Conservation (phyloP, 495 filamentous ascomycete species). For the Penicillium pancosmium region DNA sequence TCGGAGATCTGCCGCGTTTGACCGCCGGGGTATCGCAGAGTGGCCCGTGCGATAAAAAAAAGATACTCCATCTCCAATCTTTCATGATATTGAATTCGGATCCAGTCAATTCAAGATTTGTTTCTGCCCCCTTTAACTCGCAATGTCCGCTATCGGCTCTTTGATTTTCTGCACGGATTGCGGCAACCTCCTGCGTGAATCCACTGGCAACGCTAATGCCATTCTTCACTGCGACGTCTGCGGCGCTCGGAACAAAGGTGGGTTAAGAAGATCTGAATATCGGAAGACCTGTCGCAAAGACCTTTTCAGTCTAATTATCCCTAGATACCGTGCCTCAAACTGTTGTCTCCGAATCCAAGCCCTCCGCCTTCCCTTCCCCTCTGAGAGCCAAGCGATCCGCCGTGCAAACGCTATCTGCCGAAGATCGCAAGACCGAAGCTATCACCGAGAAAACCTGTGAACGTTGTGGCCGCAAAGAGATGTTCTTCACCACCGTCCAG, state of each 20-base stretch:
- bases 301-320: neutral
- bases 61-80: slow-evolving; percentile 5
- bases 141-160: slow-evolving; percentile 85
- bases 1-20: slow-evolving; percentile 28
- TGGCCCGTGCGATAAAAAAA: slow-evolving; percentile 42
- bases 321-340: slow-evolving; percentile 80
- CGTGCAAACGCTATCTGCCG: slow-evolving; percentile 77
- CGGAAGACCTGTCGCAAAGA: neutral
- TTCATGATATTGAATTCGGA: neutral
- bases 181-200: slow-evolving; percentile 83
- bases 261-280: neutral
- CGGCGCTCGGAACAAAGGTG: slow-evolving; percentile 80
- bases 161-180: slow-evolving; percentile 93
- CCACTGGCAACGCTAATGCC: slow-evolving; percentile 71
- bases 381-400: slow-evolving; percentile 83
- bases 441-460: slow-evolving; percentile 72
- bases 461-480: slow-evolving; percentile 78
- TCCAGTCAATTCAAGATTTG: too few relatives aligned
- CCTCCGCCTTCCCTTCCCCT: slow-evolving; percentile 83
- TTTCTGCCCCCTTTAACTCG: neutral
- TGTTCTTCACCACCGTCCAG: slow-evolving; percentile 84
- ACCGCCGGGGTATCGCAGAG: slow-evolving; percentile 37
- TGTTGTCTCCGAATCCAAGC: slow-evolving; percentile 80
- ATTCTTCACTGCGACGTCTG: slow-evolving; percentile 83
- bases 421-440: slow-evolving; percentile 77